phyloP scores from a whole-genome alignment of 768 basidiomycete species.

The Tricholoma bakamatsutake region DNA sequence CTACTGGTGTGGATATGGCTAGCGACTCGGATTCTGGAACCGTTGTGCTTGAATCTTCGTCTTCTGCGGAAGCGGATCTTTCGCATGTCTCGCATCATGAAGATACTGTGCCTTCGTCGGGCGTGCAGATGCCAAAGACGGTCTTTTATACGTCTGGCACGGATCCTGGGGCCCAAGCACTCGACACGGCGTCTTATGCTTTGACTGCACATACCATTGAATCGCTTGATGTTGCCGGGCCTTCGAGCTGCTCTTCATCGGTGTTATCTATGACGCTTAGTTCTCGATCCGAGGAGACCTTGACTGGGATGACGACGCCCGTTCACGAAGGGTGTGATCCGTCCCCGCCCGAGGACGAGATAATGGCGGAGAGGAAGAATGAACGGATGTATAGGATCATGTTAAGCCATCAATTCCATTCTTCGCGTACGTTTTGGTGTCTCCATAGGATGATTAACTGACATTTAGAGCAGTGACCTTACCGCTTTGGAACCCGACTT shows the following conservation, averaged over 20 bases:
- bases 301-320: slow-evolving; percentile 17
- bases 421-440: slow-evolving; percentile 44
- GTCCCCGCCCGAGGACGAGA: slow-evolving; percentile 31
- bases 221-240: slow-evolving; percentile 8
- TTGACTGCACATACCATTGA: not conserved
- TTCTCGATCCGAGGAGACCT: slow-evolving; percentile 20
- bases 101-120: slow-evolving; percentile 26
- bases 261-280: slow-evolving; percentile 22
- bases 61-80: slow-evolving; percentile 6
- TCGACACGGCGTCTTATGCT: not conserved
- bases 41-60: slow-evolving; percentile 6
- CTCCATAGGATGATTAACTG: not conserved
- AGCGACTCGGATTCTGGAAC: too few species aligned
- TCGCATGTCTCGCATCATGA: slow-evolving; percentile 23
- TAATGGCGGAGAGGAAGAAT: slow-evolving; percentile 38
- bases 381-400: slow-evolving; percentile 67
- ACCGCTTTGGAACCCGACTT: slow-evolving; percentile 69
- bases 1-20: slow-evolving; percentile 5
- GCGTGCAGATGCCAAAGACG: slow-evolving; percentile 31
- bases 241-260: slow-evolving; percentile 28
- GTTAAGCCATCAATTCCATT: slow-evolving; percentile 63
- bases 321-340: slow-evolving; percentile 22
- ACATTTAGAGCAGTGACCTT: slow-evolving; percentile 39
- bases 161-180: not conserved
- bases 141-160: slow-evolving; percentile 29